Percentiles rank a stretch among this genome's conserved stretches.
Conservation (phyloP, 352 stramenopile genomes). For the Phytopythium sindhum region DNA sequence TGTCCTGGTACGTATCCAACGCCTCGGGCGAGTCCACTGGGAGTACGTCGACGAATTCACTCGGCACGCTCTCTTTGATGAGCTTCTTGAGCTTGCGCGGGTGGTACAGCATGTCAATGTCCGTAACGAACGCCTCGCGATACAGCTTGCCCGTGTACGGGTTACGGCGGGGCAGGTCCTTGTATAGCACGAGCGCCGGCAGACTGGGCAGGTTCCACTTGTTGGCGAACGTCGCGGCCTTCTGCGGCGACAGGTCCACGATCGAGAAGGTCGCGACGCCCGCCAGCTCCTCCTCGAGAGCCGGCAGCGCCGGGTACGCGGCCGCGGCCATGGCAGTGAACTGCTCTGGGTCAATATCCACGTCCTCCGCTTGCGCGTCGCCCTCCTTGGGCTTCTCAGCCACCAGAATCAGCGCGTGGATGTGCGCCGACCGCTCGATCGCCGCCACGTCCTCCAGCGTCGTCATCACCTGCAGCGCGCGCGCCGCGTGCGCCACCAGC, state of each 20-base stretch:
- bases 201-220: constrained; percentile 52
- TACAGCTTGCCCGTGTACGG: constrained; percentile 72
- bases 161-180: constrained; percentile 60
- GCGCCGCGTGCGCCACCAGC: constrained; percentile 9
- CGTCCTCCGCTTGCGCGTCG: constrained; percentile 1
- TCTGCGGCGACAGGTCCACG: constrained; percentile 29
- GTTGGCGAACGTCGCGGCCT: constrained; percentile 30
- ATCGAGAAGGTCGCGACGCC: constrained; percentile 43
- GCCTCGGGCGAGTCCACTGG: constrained; percentile 4
- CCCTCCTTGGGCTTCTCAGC: constrained; percentile 12
- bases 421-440: constrained; percentile 27
- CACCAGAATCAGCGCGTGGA: constrained; percentile 33
- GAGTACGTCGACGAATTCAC: constrained; percentile 44
- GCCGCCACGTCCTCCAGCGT: constrained; percentile 16
- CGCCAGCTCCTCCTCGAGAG: constrained; percentile 41
- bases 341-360: constrained; percentile 4
- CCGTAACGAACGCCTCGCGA: constrained; percentile 32
- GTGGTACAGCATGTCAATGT: constrained; percentile 36
- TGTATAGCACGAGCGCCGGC: constrained; percentile 58
- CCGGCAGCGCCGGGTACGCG: constrained; percentile 33
- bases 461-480: constrained; percentile 23
- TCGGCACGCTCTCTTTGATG: constrained; percentile 57
- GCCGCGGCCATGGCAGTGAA: constrained; percentile 23
- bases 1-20: constrained; percentile 22
- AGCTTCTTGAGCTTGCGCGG: constrained; percentile 54